These are phyloP conservation scores for Yamadazyma triangularis DNA, from an alignment of 1,139 yeast species.

Conservation along the genomic window DNA sequence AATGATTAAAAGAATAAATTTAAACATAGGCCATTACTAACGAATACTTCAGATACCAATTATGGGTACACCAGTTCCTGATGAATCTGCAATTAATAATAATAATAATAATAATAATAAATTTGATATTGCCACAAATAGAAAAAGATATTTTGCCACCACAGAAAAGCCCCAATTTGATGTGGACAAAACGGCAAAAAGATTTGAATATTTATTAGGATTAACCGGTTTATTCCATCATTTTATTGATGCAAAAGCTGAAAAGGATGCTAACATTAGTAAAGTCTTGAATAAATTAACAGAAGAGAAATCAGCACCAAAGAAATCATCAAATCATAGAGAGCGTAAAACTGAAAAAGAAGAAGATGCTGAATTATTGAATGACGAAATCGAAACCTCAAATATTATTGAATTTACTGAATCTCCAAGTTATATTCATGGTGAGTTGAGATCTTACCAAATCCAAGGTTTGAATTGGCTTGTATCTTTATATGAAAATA, in stretches of 20 bases:
- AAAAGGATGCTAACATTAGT: slow-evolving; percentile 55
- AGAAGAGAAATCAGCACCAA: slow-evolving; percentile 7
- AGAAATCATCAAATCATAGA: slow-evolving; percentile 18
- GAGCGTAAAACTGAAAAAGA: slow-evolving; percentile 64
- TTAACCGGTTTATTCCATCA: slow-evolving; percentile 65
- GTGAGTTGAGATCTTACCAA: slow-evolving; percentile 74
- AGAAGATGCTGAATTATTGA: slow-evolving; percentile 63
- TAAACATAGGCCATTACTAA: no score
- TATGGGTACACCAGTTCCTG: no score
- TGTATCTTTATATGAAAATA: slow-evolving; percentile 75
- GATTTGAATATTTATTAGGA: slow-evolving; percentile 64
- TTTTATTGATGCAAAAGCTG: slow-evolving; percentile 64
- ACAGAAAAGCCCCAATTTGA: slow-evolving; percentile 47
- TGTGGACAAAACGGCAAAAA: slow-evolving; percentile 50
- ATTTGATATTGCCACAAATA: slow-evolving; percentile 15
- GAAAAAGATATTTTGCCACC: slow-evolving; percentile 39
- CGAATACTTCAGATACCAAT: no score
- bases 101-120: no score
- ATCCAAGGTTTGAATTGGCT: slow-evolving; percentile 94
- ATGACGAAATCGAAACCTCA: slow-evolving; percentile 46
- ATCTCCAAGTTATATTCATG: slow-evolving; percentile 61
- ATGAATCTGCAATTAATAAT: no score
- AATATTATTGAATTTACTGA: slow-evolving; percentile 55
- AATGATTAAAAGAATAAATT: no score
- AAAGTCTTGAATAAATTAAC: slow-evolving; percentile 27